These are phyloP conservation scores for Kodamaea alishanica DNA, from an alignment of 1,139 yeast species.

Conservation along the genomic window DNA sequence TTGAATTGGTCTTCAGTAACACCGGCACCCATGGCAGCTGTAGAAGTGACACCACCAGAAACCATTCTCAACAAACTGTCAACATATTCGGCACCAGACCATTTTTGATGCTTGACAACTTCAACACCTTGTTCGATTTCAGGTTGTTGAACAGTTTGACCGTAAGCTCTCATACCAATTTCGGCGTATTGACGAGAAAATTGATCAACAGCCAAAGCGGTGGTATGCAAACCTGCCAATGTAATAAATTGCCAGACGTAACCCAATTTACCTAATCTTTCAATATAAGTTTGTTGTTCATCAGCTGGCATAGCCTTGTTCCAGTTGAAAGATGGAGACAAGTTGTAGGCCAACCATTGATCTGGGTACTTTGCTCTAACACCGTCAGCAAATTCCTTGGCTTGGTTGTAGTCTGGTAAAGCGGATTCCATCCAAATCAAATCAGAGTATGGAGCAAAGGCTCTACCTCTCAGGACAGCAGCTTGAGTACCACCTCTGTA, in stretches of 20 bases:
- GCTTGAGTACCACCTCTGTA: conserved; percentile 96
- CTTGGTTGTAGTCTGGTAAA: conserved; percentile 90
- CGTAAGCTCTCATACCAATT: conserved; percentile 95
- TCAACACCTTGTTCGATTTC: conserved; percentile 91
- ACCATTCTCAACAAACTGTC: conserved; percentile 87
- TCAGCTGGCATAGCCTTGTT: conserved; percentile 83
- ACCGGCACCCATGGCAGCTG: conserved; percentile 99
- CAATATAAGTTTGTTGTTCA: conserved; percentile 89
- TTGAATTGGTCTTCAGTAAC: conserved; percentile 97
- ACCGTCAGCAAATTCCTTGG: conserved; percentile 91
- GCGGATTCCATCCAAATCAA: conserved; percentile 99
- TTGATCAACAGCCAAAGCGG: conserved; percentile 86
- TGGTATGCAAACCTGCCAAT: conserved; percentile 94
- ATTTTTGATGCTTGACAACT: conserved; percentile 95
- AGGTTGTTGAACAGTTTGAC: conserved; percentile 77
- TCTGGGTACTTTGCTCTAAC: conserved; percentile 77
- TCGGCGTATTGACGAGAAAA: conserved; percentile 76
- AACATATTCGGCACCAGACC: conserved; percentile 99
- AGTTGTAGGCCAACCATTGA: conserved; percentile 94
- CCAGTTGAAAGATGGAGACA: conserved; percentile 98
- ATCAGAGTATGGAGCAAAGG: conserved; percentile 93
- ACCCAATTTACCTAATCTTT: conserved; percentile 84
- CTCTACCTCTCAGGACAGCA: conserved; percentile 96
- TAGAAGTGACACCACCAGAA: conserved; percentile 91
- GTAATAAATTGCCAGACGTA: conserved; percentile 98